Evolutionary conservation across 331 rosid species (phyloP).

Genomic region (Quercus tomentella): DNA sequence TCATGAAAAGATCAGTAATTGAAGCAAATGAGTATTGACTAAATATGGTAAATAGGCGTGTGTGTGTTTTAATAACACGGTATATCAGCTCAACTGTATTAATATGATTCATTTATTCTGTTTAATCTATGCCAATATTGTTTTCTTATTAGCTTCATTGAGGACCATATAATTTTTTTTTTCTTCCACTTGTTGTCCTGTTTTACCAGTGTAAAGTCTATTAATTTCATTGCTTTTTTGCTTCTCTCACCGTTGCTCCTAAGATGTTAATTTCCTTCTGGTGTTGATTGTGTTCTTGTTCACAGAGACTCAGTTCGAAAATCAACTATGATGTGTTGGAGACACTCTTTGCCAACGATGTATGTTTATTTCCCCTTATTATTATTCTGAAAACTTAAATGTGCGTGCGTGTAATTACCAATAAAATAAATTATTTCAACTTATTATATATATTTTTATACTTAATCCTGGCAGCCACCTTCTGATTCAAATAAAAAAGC

Average conservation of each 20-base stretch:
- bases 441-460: not conserved
- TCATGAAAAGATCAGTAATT: not conserved
- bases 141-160: too few relatives aligned
- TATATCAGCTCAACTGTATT: too few relatives aligned
- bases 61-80: too few relatives aligned
- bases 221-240: not conserved
- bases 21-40: too few relatives aligned
- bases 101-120: too few relatives aligned
- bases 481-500: slow-evolving; percentile 9
- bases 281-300: slow-evolving; percentile 5
- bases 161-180: not conserved
- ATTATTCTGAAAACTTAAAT: not conserved
- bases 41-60: too few relatives aligned
- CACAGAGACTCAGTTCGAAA: slow-evolving; percentile 53
- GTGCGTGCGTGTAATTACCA: not conserved
- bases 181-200: not conserved
- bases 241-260: not conserved
- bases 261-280: not conserved
- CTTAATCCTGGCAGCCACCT: slow-evolving; percentile 20
- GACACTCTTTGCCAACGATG: slow-evolving; percentile 38
- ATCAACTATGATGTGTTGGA: slow-evolving; percentile 48
- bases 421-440: not conserved
- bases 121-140: too few relatives aligned
- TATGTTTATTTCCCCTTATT: slow-evolving; percentile 24
- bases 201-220: too few relatives aligned